Conservation (phyloP, 2,329 filamentous ascomycete species). For the Cercospora zeina region DNA sequence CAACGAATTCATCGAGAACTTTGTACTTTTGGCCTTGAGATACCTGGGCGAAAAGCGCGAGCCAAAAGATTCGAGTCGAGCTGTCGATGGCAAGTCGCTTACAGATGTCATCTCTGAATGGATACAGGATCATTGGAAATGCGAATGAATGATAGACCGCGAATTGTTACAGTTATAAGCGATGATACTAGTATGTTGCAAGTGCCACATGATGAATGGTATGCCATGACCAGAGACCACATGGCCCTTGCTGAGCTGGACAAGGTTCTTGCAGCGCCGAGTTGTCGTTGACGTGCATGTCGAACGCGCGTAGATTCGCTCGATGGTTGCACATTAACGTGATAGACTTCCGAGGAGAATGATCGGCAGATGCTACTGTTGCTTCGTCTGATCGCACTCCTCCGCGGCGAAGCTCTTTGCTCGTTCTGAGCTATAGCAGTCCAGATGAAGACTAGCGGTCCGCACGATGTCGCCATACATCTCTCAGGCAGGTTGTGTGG, state of each 20-base stretch:
- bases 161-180: background rate
- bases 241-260: no score
- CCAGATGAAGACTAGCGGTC: background rate
- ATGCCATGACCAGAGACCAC: no score
- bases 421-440: background rate
- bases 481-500: no score
- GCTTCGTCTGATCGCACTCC: no score
- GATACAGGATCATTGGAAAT: constrained; percentile 56
- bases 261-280: no score
- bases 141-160: constrained; percentile 18
- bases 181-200: background rate
- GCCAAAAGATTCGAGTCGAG: constrained; percentile 53
- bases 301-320: background rate
- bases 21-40: constrained; percentile 73
- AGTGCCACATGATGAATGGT: no score
- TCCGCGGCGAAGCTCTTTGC: background rate
- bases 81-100: constrained; percentile 56
- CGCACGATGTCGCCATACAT: no score
- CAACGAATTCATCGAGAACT: constrained; percentile 84
- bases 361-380: no score
- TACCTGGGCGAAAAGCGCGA: constrained; percentile 56
- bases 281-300: background rate
- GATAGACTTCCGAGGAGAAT: no score
- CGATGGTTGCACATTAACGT: background rate
- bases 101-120: constrained; percentile 61